Evolutionary conservation across 305 asterid species (phyloP), one percentile per base, ranked within the genome.

Genomic region (Rubia occidens): DNA sequence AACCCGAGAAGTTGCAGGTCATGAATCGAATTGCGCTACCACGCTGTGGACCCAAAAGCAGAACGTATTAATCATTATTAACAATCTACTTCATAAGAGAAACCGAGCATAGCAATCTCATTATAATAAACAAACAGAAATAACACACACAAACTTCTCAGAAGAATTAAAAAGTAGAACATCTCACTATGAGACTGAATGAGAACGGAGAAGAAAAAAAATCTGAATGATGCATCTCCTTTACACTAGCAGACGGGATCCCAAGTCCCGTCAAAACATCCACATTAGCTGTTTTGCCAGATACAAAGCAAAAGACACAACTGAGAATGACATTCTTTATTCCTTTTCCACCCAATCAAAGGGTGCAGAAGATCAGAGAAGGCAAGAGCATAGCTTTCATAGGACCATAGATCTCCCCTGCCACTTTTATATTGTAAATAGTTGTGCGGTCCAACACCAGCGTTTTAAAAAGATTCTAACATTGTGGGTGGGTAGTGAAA

Each of bases 371-470:
- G 64, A 49, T 21, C 29, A 73, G 56, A 69, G 77, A 44, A 54
- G 62, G 55, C 37, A 11, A 45, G 66, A 11, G 32, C 9, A 66
- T 73, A 71, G 60, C 75, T 72, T 65, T 62, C 59, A 72, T 8
- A 35, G 70, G 74, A 76, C 72, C 76, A 58, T 44, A 68, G 45
- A 67, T 68, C 77, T 78, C 71, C 51, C 73, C 47, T 68, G 60
- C 78, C 78, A 53, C 67, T 75, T 53, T 76, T 72, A 53, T 65
- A 3, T 45, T 35, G 63, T 64, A 69, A 65, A 79, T 64, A 75
- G 67, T 72, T 81, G 77, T 51, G 82, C 78, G 85, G 92, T 77
- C 85, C 67, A 80, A 26, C 44, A 74, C 77, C 54, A 71, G 78
- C 21, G 78, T 74, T 82, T 29, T 17, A 0, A 49, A 78, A 76